A percentile compares a stretch with the other conserved stretches of the same genome.
phyloP scores from a whole-genome alignment of 441 rosid species.

The Gossypium gossypioides region DNA sequence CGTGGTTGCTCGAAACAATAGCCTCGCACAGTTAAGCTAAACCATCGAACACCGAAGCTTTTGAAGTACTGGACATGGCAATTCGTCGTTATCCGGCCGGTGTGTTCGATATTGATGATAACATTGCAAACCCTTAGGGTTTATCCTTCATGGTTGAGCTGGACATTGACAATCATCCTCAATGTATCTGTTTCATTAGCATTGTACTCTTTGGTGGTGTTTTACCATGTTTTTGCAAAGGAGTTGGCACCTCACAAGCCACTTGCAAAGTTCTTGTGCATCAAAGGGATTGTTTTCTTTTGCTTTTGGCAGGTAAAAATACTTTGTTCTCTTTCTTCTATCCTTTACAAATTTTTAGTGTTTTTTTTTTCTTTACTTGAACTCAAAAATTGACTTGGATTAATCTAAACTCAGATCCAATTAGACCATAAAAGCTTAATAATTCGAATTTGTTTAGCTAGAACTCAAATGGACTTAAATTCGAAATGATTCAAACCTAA shows the following conservation, averaged over 20 bases:
- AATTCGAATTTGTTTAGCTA: too few relatives aligned
- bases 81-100: conserved; percentile 71
- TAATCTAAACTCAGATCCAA: too few relatives aligned
- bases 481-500: too few relatives aligned
- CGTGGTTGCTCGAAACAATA: conserved; percentile 24
- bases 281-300: conserved; percentile 94
- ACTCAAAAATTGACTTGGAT: too few relatives aligned
- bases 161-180: conserved; percentile 79
- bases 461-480: too few relatives aligned
- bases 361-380: not conserved
- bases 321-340: not conserved
- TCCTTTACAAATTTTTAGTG: not conserved
- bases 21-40: conserved; percentile 66
- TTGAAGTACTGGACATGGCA: conserved; percentile 96
- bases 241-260: conserved; percentile 89
- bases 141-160: conserved; percentile 86
- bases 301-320: conserved; percentile 93
- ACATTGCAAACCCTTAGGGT: conserved; percentile 49
- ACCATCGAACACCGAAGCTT: conserved; percentile 58
- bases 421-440: too few relatives aligned
- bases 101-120: conserved; percentile 82
- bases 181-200: conserved; percentile 84
- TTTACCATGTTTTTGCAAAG: conserved; percentile 94
- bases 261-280: conserved; percentile 91
- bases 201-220: conserved; percentile 65